Base-by-base conservation (phyloP, 2,329 filamentous ascomycete genomes). In the Teratosphaeria viscida region DNA sequence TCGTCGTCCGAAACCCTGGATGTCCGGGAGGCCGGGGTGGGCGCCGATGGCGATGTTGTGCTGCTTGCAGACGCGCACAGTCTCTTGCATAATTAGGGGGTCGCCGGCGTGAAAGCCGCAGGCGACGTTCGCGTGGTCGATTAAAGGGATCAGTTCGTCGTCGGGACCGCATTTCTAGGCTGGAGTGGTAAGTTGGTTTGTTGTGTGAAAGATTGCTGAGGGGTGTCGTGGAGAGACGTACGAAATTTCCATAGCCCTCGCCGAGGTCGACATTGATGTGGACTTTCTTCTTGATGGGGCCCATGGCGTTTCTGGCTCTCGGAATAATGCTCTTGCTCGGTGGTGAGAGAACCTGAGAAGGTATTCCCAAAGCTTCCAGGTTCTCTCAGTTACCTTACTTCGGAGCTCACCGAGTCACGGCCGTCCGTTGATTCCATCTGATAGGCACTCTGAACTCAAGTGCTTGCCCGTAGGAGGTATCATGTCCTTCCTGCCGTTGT, bases 1-100 rank as follows among this genome's bases (percentile, higher is more conserved):
- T 19, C 85, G 78, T 1, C 85, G 76, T 2, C 85, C 85, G 65
- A 87, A 87, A 8, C 85, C 85, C 71, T 83, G 78, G 26, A 85
- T 76, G 67, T 87, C 85, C n/a, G 82, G 83, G 0, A 86, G 74
- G 1, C 84, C 83, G 0, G 85, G 85, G 64, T 88, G 85, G 0
- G 85, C 85, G 7, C 85, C 85, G 5, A 82, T 73, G 56, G 76
- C 77, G 61, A 87, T 78, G 60, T 76, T 76, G 70, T 84, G 78
- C 52, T 77, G 68, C 70, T 85, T 86, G 72, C 82, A 84, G 19
- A 79, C 74, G 10, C 73, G 74, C 11, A 86, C 79, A 0, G 83
- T 86, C 59, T 82, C 75, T 55, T 79, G 73, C 84, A 87, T 87
- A 58, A 85, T 84, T n/a, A 82, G 67, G 0, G 84, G 84, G 61